Conservation (phyloP, 1,284 basidiomycete genomes). For the Anthracocystis panici-leucophaei region DNA sequence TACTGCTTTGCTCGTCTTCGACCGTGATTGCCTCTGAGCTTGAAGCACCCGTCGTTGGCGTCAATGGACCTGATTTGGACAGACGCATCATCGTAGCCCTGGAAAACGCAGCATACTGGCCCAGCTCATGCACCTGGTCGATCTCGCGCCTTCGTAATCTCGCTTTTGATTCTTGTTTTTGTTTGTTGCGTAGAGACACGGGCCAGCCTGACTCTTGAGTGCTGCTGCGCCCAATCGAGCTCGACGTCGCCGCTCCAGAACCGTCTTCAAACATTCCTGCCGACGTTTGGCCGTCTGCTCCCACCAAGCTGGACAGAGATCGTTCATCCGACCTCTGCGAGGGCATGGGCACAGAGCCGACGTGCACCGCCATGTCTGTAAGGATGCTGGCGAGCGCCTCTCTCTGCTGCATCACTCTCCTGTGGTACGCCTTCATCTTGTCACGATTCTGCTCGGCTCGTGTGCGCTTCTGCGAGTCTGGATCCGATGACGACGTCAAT, state of each 20-base stretch:
- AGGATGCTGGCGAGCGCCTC: slow-evolving; percentile 38
- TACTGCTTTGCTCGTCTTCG: not conserved
- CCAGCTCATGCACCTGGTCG: slow-evolving; percentile 38
- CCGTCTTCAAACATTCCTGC: not conserved
- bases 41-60: not conserved
- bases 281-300: not conserved
- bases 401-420: slow-evolving; percentile 47
- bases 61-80: not conserved
- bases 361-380: slow-evolving; percentile 25
- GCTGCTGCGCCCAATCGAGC: slow-evolving; percentile 14
- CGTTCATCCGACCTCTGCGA: not conserved
- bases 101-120: slow-evolving; percentile 27
- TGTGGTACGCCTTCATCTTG: slow-evolving; percentile 51
- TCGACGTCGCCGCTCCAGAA: not conserved
- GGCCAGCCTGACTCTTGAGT: slow-evolving; percentile 25
- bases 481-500: slow-evolving; percentile 20
- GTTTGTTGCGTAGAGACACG: slow-evolving; percentile 36
- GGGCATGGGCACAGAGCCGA: slow-evolving; percentile 18
- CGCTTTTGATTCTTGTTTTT: slow-evolving; percentile 50
- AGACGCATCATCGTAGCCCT: slow-evolving; percentile 4
- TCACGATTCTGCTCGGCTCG: slow-evolving; percentile 48
- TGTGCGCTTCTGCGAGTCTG: slow-evolving; percentile 29
- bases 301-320: not conserved
- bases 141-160: slow-evolving; percentile 44
- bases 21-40: not conserved